A percentile compares a stretch with the other conserved stretches of the same genome.
Evolutionary conservation across 306 rosid species (phyloP).

Genomic region (Quercus rubra): DNA sequence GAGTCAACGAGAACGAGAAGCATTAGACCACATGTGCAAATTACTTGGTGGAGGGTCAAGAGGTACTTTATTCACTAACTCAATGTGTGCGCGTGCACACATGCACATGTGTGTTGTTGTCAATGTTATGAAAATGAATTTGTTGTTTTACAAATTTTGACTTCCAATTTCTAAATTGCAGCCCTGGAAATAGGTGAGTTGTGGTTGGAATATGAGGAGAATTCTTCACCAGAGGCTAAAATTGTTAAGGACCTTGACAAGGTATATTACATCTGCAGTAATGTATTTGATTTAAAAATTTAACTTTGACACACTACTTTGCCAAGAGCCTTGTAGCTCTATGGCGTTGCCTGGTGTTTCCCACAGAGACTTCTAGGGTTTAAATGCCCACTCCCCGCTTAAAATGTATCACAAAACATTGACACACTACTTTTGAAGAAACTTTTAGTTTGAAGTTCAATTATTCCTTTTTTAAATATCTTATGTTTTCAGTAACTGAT

Average conservation of each 20-base stretch:
- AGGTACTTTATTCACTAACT: slow-evolving; percentile 37
- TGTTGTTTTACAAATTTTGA: slow-evolving; percentile 16
- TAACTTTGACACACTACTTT: not conserved
- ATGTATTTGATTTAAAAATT: slow-evolving; percentile 15
- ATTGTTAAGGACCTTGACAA: slow-evolving; percentile 91
- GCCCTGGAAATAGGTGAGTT: slow-evolving; percentile 76
- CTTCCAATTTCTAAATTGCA: slow-evolving; percentile 24
- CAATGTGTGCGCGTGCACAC: too few relatives aligned
- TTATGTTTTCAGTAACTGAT: not conserved
- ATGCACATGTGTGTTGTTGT: not conserved
- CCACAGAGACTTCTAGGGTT: too few relatives aligned
- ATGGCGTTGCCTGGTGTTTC: too few relatives aligned
- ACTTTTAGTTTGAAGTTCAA: not conserved
- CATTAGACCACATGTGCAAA: slow-evolving; percentile 84
- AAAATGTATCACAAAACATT: too few relatives aligned
- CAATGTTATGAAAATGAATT: not conserved
- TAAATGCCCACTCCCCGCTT: too few relatives aligned
- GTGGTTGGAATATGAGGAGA: slow-evolving; percentile 85
- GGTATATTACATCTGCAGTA: slow-evolving; percentile 27
- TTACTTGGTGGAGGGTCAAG: slow-evolving; percentile 87
- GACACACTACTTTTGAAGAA: not conserved
- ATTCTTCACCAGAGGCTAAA: slow-evolving; percentile 82
- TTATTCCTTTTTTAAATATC: not conserved
- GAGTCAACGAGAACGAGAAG: slow-evolving; percentile 64
- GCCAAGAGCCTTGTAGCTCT: too few relatives aligned